Percentiles rank a stretch among this genome's conserved stretches.
phyloP scores from a whole-genome alignment of 768 basidiomycete genomes.

The Vararia minispora region DNA sequence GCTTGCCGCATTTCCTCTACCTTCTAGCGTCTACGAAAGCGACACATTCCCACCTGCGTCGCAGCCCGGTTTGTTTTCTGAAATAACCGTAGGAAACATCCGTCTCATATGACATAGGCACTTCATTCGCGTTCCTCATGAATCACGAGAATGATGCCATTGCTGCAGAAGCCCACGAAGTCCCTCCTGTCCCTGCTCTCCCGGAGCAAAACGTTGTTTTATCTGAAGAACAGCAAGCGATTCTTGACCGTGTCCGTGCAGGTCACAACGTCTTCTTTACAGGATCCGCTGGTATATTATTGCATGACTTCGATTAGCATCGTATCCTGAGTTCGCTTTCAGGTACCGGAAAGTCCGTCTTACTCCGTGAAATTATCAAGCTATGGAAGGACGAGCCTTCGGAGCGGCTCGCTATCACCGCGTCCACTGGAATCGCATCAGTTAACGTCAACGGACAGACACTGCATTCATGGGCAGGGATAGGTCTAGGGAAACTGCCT shows the following conservation, averaged over 20 bases:
- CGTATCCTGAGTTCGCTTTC: background rate
- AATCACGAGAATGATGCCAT: no score
- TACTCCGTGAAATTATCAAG: conserved; percentile 65
- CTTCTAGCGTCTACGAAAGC: no score
- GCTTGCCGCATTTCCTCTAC: no score
- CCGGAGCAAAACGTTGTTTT: conserved; percentile 26
- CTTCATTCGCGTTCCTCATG: no score
- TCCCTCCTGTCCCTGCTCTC: no score
- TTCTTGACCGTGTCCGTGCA: conserved; percentile 41
- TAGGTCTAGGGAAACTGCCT: conserved; percentile 57
- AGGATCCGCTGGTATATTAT: conserved; percentile 59
- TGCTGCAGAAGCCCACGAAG: no score
- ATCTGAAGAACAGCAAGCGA: conserved; percentile 39
- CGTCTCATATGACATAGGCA: no score
- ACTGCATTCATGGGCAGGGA: conserved; percentile 75
- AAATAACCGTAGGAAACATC: no score
- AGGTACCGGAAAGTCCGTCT: conserved; percentile 80
- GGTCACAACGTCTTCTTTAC: conserved; percentile 76
- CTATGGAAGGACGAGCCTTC: conserved; percentile 21
- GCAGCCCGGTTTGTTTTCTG: no score
- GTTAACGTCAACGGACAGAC: conserved; percentile 78
- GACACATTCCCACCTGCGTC: no score
- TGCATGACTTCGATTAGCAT: background rate
- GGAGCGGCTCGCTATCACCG: conserved; percentile 57
- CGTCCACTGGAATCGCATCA: conserved; percentile 70